Base-by-base conservation (phyloP, 257 asterid genomes). In the Scutellaria baicalensis region DNA sequence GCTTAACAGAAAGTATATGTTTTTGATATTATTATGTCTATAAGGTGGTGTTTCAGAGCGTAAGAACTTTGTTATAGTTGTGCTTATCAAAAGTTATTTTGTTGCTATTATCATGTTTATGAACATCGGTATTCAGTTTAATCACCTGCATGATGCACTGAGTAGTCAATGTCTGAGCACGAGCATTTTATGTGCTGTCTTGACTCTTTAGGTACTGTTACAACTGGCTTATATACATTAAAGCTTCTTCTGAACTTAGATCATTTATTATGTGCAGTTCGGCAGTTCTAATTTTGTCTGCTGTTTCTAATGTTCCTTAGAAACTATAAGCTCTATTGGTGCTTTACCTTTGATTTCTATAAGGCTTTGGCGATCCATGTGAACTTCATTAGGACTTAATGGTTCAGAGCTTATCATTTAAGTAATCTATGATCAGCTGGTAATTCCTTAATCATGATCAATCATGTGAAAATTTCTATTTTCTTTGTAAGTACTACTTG, bases 91-190 rank as follows among this genome's bases (percentile, higher is more conserved):
- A 8, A 18, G 6, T 59, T 42, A 10, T 36, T 55, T 23, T 60
- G 51, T 62, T 27, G 47, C 16, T 20, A n/a, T 49, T 64, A 33
- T 36, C 33, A 27, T 27, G 58, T 57, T 47, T 7, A 6, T 18
- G 45, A 40, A 12, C 36, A 49, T 17, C 27, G 9, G 42, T 7
- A 35, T 17, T 14, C 5, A 1, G 44, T 57, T 11, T 57, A 50
- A 21, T 67, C 77, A 51, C 38, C 66, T 61, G n/a, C 40, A 27
- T n/a, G 48, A 66, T 63, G 66, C 39, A 11, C 43, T 63, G 52
- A 8, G 40, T 56, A 16, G n/a, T 64, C 64, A 20, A 50, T 11
- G 27, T 38, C 47, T n/a, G 31, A 10, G 39, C 67, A 44, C 47
- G 48, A 0, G 43, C 39, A 44, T 10, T 33, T 18, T 45, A 27